Conservation (phyloP, 2,329 filamentous ascomycete genomes). For the Alternaria infectoria region DNA sequence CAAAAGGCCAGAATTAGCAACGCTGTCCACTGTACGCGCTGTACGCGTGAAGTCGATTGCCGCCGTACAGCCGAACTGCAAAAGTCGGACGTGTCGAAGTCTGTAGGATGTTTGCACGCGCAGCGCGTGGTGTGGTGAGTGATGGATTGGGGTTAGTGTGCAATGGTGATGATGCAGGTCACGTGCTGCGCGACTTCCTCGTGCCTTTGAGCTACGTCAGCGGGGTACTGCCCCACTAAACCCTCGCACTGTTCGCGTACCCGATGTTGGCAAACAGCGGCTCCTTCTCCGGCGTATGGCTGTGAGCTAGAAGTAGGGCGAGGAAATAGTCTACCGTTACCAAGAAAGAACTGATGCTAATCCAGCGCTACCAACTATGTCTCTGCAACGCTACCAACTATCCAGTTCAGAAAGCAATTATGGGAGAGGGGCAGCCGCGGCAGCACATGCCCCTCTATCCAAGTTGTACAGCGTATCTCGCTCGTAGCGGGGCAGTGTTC, state of each 20-base stretch:
- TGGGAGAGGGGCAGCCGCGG: neutral
- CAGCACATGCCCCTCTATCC: neutral
- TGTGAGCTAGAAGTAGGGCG: neutral
- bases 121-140: neutral
- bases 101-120: neutral
- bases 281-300: neutral
- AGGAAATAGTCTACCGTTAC: neutral
- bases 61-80: neutral
- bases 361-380: neutral
- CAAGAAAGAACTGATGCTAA: neutral
- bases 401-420: neutral
- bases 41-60: neutral
- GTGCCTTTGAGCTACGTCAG: slow-evolving; percentile 21
- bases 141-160: neutral
- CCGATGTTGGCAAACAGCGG: neutral
- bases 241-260: neutral
- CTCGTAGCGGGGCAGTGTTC: slow-evolving; percentile 14
- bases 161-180: slow-evolving; percentile 19
- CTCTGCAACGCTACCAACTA: neutral
- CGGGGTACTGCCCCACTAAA: slow-evolving; percentile 10
- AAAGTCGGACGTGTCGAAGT: neutral
- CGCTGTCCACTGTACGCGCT: neutral
- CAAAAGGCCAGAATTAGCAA: neutral
- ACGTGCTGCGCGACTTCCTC: slow-evolving; percentile 24
- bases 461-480: slow-evolving; percentile 1